These are phyloP conservation scores for Alisma plantagoaquatica DNA, from an alignment of 106 monocot genomes.

Conservation along the genomic window DNA sequence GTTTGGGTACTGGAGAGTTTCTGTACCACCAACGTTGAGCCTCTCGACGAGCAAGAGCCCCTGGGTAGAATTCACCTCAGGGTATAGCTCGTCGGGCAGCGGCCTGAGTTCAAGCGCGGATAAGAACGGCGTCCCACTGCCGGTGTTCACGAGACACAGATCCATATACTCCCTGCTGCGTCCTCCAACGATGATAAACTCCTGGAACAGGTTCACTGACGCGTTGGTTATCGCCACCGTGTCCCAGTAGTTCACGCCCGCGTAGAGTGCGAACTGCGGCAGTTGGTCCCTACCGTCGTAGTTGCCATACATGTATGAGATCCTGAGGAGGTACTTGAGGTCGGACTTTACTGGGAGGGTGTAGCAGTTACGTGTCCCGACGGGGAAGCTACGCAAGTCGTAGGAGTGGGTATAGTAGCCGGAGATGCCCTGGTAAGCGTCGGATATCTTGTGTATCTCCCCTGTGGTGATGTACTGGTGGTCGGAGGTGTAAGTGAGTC, in stretches of 20 bases:
- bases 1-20: conserved; percentile 7
- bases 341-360: neutral
- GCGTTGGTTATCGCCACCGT: conserved; percentile 7
- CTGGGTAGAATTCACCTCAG: neutral
- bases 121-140: conserved; percentile 7
- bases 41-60: neutral
- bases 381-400: conserved; percentile 18
- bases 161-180: neutral
- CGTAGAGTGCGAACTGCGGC: conserved; percentile 22
- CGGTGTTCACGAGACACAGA: conserved; percentile 32
- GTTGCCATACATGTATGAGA: conserved; percentile 33
- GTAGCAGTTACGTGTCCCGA: conserved; percentile 12
- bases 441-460: conserved; percentile 5
- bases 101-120: conserved; percentile 10
- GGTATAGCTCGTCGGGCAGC: neutral
- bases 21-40: neutral
- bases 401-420: neutral
- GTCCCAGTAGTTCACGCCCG: conserved; percentile 21
- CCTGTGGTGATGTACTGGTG: conserved; percentile 19
- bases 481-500: conserved; percentile 9
- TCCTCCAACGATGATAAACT: conserved; percentile 24
- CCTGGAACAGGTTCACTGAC: neutral
- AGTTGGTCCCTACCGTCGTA: conserved; percentile 28
- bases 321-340: conserved; percentile 24
- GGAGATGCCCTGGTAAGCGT: neutral